Evolutionary conservation across 306 rosid genomes (phyloP).

Genomic region (Mimosa bimucronata): DNA sequence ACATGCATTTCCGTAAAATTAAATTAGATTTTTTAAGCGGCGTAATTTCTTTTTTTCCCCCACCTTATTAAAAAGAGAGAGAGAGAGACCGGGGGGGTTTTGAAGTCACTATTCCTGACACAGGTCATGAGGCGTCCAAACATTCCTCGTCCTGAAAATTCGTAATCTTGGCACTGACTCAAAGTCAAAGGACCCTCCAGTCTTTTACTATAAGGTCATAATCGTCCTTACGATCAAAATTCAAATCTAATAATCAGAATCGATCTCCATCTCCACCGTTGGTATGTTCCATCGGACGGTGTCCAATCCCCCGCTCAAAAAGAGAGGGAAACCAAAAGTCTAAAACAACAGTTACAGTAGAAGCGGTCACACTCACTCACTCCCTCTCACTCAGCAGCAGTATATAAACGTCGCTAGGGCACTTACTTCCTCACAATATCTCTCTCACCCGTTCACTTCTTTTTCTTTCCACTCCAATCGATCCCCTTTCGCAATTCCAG

Average conservation of each 20-base stretch:
- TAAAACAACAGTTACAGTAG: constrained; percentile 13
- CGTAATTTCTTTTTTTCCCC: too few relatives aligned
- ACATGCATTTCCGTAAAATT: too few relatives aligned
- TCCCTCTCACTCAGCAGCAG: neutral
- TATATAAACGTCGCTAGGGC: constrained; percentile 36
- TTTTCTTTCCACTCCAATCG: neutral
- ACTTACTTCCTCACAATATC: neutral
- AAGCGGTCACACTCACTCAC: constrained; percentile 6
- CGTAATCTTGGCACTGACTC: neutral
- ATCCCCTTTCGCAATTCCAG: constrained; percentile 30
- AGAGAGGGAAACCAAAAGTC: constrained; percentile 50
- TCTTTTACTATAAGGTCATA: constrained; percentile 43
- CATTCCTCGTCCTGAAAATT: constrained; percentile 14
- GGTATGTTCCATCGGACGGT: constrained; percentile 41
- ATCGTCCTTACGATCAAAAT: constrained; percentile 28
- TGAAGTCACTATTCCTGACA: neutral
- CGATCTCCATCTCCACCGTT: constrained; percentile 46
- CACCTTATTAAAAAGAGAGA: neutral
- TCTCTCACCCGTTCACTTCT: neutral
- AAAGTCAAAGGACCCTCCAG: constrained; percentile 40
- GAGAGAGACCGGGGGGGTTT: neutral
- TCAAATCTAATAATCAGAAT: constrained; percentile 19
- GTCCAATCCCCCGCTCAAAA: neutral
- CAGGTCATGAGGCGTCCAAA: constrained; percentile 7
- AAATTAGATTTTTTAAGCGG: too few relatives aligned